These are phyloP conservation scores for Lentinus tigrinus DNA, from an alignment of 768 basidiomycete species.

Conservation along the genomic window DNA sequence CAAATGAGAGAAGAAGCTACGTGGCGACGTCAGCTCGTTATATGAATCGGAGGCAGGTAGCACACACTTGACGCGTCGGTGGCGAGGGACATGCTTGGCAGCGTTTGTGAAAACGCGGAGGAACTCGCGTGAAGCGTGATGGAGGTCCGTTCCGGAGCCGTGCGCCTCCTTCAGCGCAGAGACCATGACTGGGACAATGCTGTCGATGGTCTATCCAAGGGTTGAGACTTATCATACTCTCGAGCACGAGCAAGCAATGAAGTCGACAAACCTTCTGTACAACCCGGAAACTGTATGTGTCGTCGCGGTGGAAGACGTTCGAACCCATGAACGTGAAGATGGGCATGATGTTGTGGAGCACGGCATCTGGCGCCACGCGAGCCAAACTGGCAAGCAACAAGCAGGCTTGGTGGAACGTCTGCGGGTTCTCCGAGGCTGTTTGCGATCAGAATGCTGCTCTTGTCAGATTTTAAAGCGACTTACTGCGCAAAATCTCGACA, in stretches of 20 bases:
- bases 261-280: slow-evolving; percentile 73
- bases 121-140: slow-evolving; percentile 74
- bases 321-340: slow-evolving; percentile 99
- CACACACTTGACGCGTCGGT: slow-evolving; percentile 82
- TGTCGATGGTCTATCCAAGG: slow-evolving; percentile 74
- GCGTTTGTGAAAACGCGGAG: slow-evolving; percentile 93
- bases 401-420: slow-evolving; percentile 91
- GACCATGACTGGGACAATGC: slow-evolving; percentile 91
- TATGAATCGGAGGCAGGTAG: neutral
- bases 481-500: slow-evolving; percentile 84
- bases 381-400: slow-evolving; percentile 84
- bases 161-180: slow-evolving; percentile 67
- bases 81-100: slow-evolving; percentile 85
- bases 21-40: neutral
- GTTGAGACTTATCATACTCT: too few species aligned
- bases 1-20: slow-evolving; percentile 87
- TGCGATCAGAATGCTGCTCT: neutral
- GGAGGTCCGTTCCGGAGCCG: slow-evolving; percentile 54
- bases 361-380: slow-evolving; percentile 82
- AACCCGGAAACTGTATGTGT: slow-evolving; percentile 91
- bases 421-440: slow-evolving; percentile 86
- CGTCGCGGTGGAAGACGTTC: slow-evolving; percentile 96
- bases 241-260: neutral
- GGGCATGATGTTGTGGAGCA: slow-evolving; percentile 94
- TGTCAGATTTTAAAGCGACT: slow-evolving; percentile 16